These are phyloP conservation scores for Thalassiosira ordinaria DNA, from an alignment of 352 stramenopile species.

Conservation along the genomic window DNA sequence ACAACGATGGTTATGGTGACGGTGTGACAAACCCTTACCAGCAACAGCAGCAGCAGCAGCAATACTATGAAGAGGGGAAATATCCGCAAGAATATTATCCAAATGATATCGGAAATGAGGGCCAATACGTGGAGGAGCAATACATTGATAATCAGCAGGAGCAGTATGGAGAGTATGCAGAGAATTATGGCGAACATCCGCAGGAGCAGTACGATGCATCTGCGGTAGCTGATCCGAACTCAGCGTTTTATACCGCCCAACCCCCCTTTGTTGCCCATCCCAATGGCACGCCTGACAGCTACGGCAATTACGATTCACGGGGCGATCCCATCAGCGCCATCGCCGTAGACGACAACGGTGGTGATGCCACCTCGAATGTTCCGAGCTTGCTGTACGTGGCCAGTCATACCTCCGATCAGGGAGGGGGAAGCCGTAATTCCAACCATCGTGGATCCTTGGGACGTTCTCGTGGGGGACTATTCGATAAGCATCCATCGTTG, in stretches of 20 bases:
- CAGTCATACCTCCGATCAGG: slow-evolving; percentile 62
- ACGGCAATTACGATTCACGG: slow-evolving; percentile 48
- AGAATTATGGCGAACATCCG: not conserved
- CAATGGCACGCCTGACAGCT: not conserved
- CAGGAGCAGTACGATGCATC: not conserved
- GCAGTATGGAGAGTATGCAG: slow-evolving; percentile 7
- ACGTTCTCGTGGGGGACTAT: not conserved
- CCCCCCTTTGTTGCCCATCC: slow-evolving; percentile 42
- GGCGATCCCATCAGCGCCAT: slow-evolving; percentile 70
- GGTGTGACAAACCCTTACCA: not conserved
- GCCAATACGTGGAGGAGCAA: not conserved
- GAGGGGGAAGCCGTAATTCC: slow-evolving; percentile 16
- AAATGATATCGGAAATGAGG: not conserved
- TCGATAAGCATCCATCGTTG: not conserved
- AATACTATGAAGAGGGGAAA: slow-evolving; percentile 23
- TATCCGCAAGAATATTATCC: slow-evolving; percentile 14
- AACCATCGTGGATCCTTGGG: not conserved
- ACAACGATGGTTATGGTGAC: not conserved
- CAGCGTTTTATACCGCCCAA: slow-evolving; percentile 26
- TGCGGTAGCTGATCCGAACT: not conserved
- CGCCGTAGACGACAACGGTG: slow-evolving; percentile 36
- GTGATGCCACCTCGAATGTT: not conserved
- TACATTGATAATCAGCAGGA: not conserved
- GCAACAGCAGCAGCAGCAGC: slow-evolving; percentile 11
- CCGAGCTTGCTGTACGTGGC: slow-evolving; percentile 67